These are phyloP conservation scores for Penstemon barbatus DNA, from an alignment of 257 asterid species.

Conservation along the genomic window DNA sequence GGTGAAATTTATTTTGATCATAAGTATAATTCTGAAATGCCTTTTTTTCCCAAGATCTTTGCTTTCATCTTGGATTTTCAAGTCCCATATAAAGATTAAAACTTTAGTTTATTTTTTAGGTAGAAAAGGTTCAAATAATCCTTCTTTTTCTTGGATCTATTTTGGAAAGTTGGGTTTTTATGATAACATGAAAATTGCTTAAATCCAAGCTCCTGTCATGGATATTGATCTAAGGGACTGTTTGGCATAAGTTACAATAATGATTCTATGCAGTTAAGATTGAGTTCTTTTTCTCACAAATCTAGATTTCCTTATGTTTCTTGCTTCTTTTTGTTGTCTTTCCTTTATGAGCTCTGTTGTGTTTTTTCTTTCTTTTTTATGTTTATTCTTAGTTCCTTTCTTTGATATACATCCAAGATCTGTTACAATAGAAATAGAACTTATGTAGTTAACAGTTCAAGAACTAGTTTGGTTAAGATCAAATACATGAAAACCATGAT, in stretches of 20 bases:
- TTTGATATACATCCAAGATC: slow-evolving; percentile 37
- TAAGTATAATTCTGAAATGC: not conserved
- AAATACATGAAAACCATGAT: slow-evolving; percentile 18
- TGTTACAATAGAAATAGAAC: slow-evolving; percentile 34
- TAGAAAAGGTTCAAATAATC: too few relatives aligned
- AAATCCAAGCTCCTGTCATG: slow-evolving; percentile 28
- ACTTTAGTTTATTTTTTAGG: too few relatives aligned
- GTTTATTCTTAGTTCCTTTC: slow-evolving; percentile 24
- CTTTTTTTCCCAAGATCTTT: slow-evolving; percentile 1
- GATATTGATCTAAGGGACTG: too few relatives aligned
- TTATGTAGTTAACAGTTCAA: slow-evolving; percentile 26
- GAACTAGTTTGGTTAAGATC: slow-evolving; percentile 28
- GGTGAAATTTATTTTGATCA: slow-evolving; percentile 27
- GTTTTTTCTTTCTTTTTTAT: slow-evolving; percentile 17
- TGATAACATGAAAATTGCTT: not conserved
- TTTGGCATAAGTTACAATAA: not conserved
- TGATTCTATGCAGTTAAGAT: slow-evolving; percentile 11
- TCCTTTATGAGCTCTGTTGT: too few relatives aligned
- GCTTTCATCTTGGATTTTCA: not conserved
- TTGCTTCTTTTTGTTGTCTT: too few relatives aligned
- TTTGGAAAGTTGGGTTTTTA: slow-evolving; percentile 4
- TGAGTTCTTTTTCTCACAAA: slow-evolving; percentile 17
- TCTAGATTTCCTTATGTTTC: not conserved
- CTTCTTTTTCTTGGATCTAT: not conserved
- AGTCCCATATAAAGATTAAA: too few relatives aligned